Evolutionary conservation across 2,329 filamentous ascomycete genomes (phyloP).

Genomic region (Ceratocystis destructans): DNA sequence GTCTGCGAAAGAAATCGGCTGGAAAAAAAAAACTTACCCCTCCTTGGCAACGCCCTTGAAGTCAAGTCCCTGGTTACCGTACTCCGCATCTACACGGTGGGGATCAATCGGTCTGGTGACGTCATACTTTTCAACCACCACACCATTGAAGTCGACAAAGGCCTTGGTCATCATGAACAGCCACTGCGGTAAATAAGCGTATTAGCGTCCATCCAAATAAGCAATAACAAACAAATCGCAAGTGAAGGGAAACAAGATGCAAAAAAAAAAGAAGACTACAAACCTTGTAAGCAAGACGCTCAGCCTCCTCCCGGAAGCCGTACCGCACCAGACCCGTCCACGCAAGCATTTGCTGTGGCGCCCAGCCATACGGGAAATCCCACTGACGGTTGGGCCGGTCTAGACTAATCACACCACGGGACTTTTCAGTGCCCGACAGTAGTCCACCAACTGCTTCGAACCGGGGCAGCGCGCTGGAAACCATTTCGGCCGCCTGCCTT

Average conservation of each 20-base stretch:
- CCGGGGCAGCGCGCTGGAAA: slow-evolving; percentile 65
- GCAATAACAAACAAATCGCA: neutral
- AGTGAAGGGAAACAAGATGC: neutral
- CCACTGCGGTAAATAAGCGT: slow-evolving; percentile 38
- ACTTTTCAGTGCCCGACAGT: slow-evolving; percentile 78
- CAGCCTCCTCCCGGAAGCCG: slow-evolving; percentile 78
- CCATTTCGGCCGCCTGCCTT: slow-evolving; percentile 70
- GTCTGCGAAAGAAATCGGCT: neutral
- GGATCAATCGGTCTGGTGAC: slow-evolving; percentile 82
- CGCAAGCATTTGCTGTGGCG: slow-evolving; percentile 93
- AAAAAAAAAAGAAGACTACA: neutral
- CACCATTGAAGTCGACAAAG: slow-evolving; percentile 95
- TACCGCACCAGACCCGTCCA: slow-evolving; percentile 90
- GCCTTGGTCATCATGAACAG: slow-evolving; percentile 97
- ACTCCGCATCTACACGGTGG: slow-evolving; percentile 90
- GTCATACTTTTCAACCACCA: slow-evolving; percentile 98
- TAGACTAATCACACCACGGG: slow-evolving; percentile 64
- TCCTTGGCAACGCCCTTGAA: slow-evolving; percentile 94
- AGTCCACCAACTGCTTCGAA: slow-evolving; percentile 83
- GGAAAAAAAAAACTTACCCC: slow-evolving; percentile 51
- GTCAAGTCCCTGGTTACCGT: slow-evolving; percentile 89
- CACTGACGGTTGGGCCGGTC: slow-evolving; percentile 89
- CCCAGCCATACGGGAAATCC: slow-evolving; percentile 98
- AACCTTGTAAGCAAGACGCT: slow-evolving; percentile 70
- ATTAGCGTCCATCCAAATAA: neutral